Evolutionary conservation across 805 yeast genomes (phyloP).

Genomic region (Zygoascus ofunaensis): DNA sequence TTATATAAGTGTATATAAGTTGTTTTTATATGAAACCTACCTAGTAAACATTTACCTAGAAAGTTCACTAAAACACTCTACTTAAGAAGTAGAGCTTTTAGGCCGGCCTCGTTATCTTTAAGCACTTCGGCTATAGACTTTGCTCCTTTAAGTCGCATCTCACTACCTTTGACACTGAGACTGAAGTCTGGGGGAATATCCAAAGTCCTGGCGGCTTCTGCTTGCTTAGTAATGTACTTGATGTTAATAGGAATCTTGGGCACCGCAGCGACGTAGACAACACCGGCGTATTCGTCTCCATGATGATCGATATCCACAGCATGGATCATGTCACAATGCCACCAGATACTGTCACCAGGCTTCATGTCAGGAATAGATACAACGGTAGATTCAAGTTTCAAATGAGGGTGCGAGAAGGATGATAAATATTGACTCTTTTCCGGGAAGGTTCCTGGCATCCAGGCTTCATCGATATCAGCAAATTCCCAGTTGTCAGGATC

Average conservation of each 20-base stretch:
- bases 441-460: conserved; percentile 27
- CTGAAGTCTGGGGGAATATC: conserved; percentile 14
- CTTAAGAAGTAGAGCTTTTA: background rate
- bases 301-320: conserved; percentile 33
- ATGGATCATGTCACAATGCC: conserved; percentile 39
- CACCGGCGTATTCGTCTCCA: conserved; percentile 32
- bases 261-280: conserved; percentile 32
- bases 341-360: conserved; percentile 37
- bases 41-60: too few relatives aligned
- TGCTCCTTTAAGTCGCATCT: background rate
- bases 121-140: background rate
- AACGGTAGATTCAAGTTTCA: conserved; percentile 28
- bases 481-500: background rate
- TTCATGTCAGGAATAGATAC: conserved; percentile 32
- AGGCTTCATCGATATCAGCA: conserved; percentile 4
- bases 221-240: conserved; percentile 16
- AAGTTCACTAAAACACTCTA: too few relatives aligned
- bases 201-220: conserved; percentile 14
- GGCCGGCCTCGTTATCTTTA: background rate
- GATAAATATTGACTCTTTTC: conserved; percentile 26
- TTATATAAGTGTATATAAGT: too few relatives aligned
- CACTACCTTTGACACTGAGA: background rate
- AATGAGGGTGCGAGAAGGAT: conserved; percentile 30
- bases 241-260: conserved; percentile 23
- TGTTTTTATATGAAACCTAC: too few relatives aligned